Evolutionary conservation across 208 protist genomes (phyloP), one percentile per base, ranked within the genome.

Genomic region (Leishmania braziliensis): DNA sequence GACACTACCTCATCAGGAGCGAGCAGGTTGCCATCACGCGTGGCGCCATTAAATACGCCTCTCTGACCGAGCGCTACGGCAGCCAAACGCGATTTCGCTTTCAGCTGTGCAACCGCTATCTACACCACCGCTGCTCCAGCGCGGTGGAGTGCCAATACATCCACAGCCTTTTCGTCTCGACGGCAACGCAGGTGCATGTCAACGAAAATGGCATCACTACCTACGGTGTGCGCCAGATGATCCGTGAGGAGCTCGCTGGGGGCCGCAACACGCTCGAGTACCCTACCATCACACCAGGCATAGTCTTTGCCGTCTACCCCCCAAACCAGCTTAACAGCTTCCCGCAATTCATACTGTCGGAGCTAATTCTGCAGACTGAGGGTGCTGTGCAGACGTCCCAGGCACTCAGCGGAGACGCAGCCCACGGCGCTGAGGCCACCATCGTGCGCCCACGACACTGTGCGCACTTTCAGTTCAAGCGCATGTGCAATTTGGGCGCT

Each of bases 391-490:
- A 86, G 62, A 79, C 84, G 10, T 87, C 83, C 53, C 76, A 68
- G 20, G 83, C 82, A 12, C 68, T 91, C 33, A 51, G 46, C n/a
- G 36, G 78, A 0, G 36, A 62, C 20, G 36, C 60, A 0, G 10
- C n/a, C 39, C n/a, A 53, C 77, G 43, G 36, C 66, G 20, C 20
- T 0, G 50, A 80, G 5, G 46, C 75, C 16, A 74, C 48, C 20
- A 78, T 85, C 51, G 43, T 92, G 43, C 90, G 90, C 48, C 73
- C 87, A 23, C 87, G 89, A 23, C 92, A 95, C 80, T 95, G 92
- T 76, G 92, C 92, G 5, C 92, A 95, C 79, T 95, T 95, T 62
- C 92, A 95, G 85, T 94, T 94, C 70, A 95, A 94, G 76, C 85
- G 89, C 33, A 91, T 95, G 87, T 95, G 92, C 77, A 89, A 93